Evolutionary conservation across 805 yeast species (phyloP).

Genomic region (Kluyveromyces nonfermentans): DNA sequence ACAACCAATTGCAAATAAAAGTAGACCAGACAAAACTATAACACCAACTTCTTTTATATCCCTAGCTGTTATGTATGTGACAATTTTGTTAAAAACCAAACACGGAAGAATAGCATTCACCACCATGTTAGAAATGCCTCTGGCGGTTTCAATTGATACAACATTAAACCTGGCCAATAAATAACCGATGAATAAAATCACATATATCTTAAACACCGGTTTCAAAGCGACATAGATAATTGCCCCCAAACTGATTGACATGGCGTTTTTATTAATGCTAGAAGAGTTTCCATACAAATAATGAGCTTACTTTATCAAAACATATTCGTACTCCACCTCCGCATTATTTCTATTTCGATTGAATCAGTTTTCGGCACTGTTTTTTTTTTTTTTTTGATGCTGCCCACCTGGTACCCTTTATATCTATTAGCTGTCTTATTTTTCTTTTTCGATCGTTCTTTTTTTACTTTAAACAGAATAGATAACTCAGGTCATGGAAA

Average conservation of each 20-base stretch:
- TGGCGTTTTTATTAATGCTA: background rate
- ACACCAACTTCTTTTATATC: constrained; percentile 69
- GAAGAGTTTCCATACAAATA: constrained; percentile 4
- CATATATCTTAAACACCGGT: constrained; percentile 78
- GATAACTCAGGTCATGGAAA: too few relatives aligned
- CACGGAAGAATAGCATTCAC: constrained; percentile 67
- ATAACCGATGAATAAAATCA: constrained; percentile 61
- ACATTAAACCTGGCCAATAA: constrained; percentile 53
- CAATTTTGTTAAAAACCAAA: constrained; percentile 65
- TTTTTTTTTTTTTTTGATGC: too few relatives aligned
- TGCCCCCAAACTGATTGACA: constrained; percentile 37
- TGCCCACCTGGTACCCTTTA: too few relatives aligned
- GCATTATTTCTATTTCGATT: too few relatives aligned
- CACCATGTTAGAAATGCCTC: constrained; percentile 60
- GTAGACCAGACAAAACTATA: constrained; percentile 38
- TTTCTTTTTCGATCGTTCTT: too few relatives aligned
- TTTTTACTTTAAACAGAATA: too few relatives aligned
- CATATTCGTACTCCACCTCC: too few relatives aligned
- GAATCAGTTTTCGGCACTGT: too few relatives aligned
- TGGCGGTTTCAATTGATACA: constrained; percentile 54
- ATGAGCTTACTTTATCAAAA: too few relatives aligned
- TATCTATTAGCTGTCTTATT: too few relatives aligned
- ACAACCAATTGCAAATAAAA: constrained; percentile 40
- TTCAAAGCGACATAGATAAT: constrained; percentile 72
- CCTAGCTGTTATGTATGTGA: constrained; percentile 50